These are phyloP conservation scores for Themeda triandra DNA, from an alignment of 176 grass and related monocot genomes.

Conservation along the genomic window DNA sequence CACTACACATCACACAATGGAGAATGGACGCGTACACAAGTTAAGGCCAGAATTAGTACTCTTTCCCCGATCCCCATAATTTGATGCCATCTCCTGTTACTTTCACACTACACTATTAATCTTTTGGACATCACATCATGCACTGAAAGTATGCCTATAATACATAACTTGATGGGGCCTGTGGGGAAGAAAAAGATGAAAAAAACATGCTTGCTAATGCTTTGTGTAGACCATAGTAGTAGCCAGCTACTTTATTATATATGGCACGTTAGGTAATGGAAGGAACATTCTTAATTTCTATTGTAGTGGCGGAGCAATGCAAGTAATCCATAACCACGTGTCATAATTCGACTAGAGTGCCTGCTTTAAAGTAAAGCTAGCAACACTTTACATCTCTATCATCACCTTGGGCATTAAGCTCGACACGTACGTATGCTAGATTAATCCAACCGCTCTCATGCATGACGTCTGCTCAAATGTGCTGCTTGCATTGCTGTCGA, in stretches of 20 bases:
- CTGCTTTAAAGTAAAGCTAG: neutral
- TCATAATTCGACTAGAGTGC: neutral
- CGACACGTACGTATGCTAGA: conserved; percentile 19
- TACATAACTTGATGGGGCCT: neutral
- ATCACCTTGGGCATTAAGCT: conserved; percentile 28
- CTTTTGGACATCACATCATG: conserved; percentile 46
- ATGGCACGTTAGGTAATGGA: conserved; percentile 32
- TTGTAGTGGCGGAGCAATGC: conserved; percentile 29
- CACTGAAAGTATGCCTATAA: conserved; percentile 14
- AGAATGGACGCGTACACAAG: neutral
- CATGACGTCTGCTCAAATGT: conserved; percentile 22
- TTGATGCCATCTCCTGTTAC: conserved; percentile 21
- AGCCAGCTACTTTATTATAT: conserved; percentile 30
- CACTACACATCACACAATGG: neutral
- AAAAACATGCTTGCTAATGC: neutral
- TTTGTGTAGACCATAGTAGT: conserved; percentile 20
- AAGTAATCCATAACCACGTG: conserved; percentile 44
- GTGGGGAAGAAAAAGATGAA: neutral
- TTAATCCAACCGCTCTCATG: conserved; percentile 33
- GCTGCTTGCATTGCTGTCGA: conserved; percentile 8
- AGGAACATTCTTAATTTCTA: conserved; percentile 41
- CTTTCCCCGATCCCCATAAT: neutral
- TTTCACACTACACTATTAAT: conserved; percentile 27
- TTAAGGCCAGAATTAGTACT: neutral
- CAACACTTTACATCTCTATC: conserved; percentile 32